These are phyloP conservation scores for Agrocybe praecox DNA, from an alignment of 768 basidiomycete genomes.

Conservation along the genomic window DNA sequence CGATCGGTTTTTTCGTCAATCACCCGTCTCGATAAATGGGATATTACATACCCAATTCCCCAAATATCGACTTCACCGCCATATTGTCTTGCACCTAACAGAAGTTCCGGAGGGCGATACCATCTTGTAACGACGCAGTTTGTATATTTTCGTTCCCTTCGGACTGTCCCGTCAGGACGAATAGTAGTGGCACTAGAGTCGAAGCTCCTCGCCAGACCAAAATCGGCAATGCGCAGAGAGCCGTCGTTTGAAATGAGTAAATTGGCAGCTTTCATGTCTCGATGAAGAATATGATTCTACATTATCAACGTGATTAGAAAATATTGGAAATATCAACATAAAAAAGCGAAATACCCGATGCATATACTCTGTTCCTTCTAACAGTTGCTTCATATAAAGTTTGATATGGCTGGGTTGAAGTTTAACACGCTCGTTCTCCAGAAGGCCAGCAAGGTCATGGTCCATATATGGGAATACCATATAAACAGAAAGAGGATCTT, in stretches of 20 bases:
- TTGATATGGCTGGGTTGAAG: constrained; percentile 88
- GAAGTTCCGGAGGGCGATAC: constrained; percentile 93
- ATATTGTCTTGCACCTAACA: constrained; percentile 88
- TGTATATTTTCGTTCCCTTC: constrained; percentile 77
- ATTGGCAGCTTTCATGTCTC: constrained; percentile 99
- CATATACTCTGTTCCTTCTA: constrained; percentile 97
- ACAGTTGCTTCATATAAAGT: constrained; percentile 91
- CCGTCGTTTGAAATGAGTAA: constrained; percentile 90
- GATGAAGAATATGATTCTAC: constrained; percentile 95
- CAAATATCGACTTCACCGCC: constrained; percentile 96
- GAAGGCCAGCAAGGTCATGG: constrained; percentile 92
- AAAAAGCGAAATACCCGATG: constrained; percentile 67
- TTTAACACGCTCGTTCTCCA: constrained; percentile 90
- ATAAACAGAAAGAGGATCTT: constrained; percentile 82
- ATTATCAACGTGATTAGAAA: background rate
- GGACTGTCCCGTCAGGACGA: constrained; percentile 4
- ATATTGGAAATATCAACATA: constrained; percentile 4
- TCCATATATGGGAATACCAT: constrained; percentile 99
- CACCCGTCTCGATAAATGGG: background rate
- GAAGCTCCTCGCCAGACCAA: constrained; percentile 89
- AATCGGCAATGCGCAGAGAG: constrained; percentile 86
- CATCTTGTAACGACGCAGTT: constrained; percentile 95
- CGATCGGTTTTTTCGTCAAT: background rate
- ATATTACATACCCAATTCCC: constrained; percentile 82
- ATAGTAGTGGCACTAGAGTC: constrained; percentile 49